These are phyloP conservation scores for Chaetomium olivaceum DNA, from an alignment of 2,329 filamentous ascomycete genomes.

Conservation along the genomic window DNA sequence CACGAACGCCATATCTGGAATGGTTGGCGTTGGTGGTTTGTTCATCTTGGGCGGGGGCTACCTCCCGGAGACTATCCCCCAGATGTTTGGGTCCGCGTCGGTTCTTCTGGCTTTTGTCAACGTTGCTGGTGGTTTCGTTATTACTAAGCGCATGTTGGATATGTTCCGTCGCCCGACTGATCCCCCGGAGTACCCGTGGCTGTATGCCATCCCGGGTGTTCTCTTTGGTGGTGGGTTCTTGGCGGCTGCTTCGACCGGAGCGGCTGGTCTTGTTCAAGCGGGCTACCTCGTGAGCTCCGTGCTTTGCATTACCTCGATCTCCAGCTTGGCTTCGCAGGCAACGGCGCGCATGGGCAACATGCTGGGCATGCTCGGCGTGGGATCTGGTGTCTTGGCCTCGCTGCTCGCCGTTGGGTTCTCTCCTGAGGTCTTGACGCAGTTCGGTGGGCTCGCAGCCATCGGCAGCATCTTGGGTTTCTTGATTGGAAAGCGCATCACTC, in stretches of 20 bases:
- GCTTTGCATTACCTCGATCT: constrained; percentile 82
- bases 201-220: constrained; percentile 75
- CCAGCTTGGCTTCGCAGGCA: constrained; percentile 75
- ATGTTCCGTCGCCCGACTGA: constrained; percentile 88
- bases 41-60: constrained; percentile 87
- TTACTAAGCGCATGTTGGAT: constrained; percentile 91
- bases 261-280: constrained; percentile 81
- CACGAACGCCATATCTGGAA: constrained; percentile 86
- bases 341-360: constrained; percentile 85
- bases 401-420: constrained; percentile 79
- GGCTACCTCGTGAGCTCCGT: constrained; percentile 84
- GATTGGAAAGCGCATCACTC: constrained; percentile 83
- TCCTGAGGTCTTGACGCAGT: constrained; percentile 75
- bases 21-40: constrained; percentile 86
- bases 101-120: constrained; percentile 87
- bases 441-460: constrained; percentile 70
- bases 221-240: constrained; percentile 81
- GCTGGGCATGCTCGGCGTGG: constrained; percentile 82
- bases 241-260: constrained; percentile 76
- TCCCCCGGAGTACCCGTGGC: constrained; percentile 83
- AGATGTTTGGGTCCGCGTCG: constrained; percentile 74
- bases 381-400: constrained; percentile 79
- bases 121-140: constrained; percentile 83
- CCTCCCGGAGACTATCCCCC: constrained; percentile 74
- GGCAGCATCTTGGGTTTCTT: constrained; percentile 68